phyloP scores from a whole-genome alignment of 768 basidiomycete genomes.

The Termitomyces bulborhizus region DNA sequence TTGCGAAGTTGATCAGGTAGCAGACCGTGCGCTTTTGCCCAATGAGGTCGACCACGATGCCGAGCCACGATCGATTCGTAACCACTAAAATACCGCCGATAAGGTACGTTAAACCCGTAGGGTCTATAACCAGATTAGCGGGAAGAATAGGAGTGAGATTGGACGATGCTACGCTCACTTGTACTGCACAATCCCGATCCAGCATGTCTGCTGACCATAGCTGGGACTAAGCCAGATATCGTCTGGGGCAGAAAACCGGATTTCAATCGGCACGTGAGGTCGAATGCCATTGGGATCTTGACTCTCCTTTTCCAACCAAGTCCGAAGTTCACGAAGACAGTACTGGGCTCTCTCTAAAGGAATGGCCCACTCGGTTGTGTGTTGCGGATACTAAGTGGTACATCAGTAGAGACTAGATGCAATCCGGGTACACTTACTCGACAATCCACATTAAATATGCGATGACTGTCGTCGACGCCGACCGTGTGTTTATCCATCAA shows the following conservation, averaged over 20 bases:
- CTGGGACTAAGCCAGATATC: constrained; percentile 95
- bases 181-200: constrained; percentile 98
- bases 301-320: constrained; percentile 67
- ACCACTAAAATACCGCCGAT: constrained; percentile 65
- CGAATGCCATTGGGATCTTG: constrained; percentile 67
- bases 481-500: constrained; percentile 48
- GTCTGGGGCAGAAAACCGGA: constrained; percentile 82
- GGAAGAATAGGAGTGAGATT: constrained; percentile 1
- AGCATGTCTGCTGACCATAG: constrained; percentile 71
- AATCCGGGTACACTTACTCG: constrained; percentile 46
- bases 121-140: constrained; percentile 44
- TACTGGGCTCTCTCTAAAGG: constrained; percentile 60
- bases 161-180: constrained; percentile 52
- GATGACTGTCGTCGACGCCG: constrained; percentile 70
- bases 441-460: constrained; percentile 92
- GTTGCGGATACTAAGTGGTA: constrained; percentile 66
- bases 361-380: constrained; percentile 94
- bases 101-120: constrained; percentile 78
- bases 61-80: constrained; percentile 68
- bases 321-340: constrained; percentile 66
- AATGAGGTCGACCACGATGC: constrained; percentile 85
- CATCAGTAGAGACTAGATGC: not conserved
- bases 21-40: constrained; percentile 89
- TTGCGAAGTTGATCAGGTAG: constrained; percentile 53
- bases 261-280: constrained; percentile 90